phyloP scores from a whole-genome alignment of 2,329 filamentous ascomycete genomes.

The Davidsoniella virescens region DNA sequence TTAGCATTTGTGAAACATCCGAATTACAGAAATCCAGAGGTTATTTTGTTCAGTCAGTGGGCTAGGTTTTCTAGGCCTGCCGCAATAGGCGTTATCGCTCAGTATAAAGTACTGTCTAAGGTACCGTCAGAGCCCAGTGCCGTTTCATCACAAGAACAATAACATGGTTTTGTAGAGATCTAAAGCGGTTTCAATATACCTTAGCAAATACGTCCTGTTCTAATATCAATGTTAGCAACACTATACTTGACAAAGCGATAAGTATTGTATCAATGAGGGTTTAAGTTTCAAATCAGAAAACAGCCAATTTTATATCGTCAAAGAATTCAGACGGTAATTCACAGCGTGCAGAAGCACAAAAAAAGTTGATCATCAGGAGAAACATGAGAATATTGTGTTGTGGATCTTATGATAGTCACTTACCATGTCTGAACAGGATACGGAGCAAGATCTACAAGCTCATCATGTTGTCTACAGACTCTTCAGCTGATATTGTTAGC shows the following conservation, averaged over 20 bases:
- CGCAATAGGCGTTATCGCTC: conserved; percentile 80
- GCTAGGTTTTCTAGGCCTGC: conserved; percentile 99
- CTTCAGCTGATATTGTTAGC: not conserved
- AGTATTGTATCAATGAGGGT: not conserved
- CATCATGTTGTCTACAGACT: not conserved
- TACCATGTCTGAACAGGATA: conserved; percentile 11
- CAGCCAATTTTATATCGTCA: conserved; percentile 76
- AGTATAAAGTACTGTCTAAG: conserved; percentile 30
- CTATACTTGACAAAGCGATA: conserved; percentile 1
- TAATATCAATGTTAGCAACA: conserved; percentile 20
- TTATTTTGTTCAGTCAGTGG: conserved; percentile 51
- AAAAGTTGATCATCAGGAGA: conserved; percentile 38
- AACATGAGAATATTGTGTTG: not conserved
- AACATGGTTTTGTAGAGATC: conserved; percentile 14
- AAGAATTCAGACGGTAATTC: conserved; percentile 86
- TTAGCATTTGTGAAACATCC: too few relatives aligned
- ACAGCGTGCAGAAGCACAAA: conserved; percentile 54
- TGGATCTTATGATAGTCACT: conserved; percentile 1
- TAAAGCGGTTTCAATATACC: conserved; percentile 9
- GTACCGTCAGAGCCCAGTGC: conserved; percentile 88
- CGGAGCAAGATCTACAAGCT: conserved; percentile 5
- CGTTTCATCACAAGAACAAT: conserved; percentile 56
- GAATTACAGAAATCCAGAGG: not conserved
- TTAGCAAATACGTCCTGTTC: conserved; percentile 12
- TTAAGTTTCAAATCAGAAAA: conserved; percentile 43